Evolutionary conservation across 441 rosid species (phyloP).

Genomic region (Pelargonium myrrhifolium): DNA sequence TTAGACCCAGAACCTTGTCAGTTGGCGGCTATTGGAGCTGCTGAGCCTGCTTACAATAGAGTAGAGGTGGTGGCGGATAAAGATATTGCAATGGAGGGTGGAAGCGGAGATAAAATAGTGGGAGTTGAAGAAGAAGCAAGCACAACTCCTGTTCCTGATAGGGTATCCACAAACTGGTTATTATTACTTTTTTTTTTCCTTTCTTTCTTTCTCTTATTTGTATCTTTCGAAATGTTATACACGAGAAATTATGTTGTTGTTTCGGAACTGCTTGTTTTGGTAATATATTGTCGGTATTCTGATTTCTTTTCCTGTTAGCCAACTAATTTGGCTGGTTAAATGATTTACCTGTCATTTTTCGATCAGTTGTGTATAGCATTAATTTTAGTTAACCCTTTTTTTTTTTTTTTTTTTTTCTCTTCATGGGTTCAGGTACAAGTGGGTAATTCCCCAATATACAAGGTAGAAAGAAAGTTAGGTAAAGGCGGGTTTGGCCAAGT

Average conservation of each 20-base stretch:
- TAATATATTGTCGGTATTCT: background rate
- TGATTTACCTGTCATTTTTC: background rate
- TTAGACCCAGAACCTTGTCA: conserved; percentile 79
- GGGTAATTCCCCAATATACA: conserved; percentile 58
- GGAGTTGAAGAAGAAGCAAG: conserved; percentile 79
- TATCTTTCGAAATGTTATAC: background rate
- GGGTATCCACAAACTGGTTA: conserved; percentile 29
- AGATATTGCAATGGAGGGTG: conserved; percentile 64
- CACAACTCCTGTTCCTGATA: conserved; percentile 78
- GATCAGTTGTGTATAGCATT: too few species aligned
- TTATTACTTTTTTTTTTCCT: conserved; percentile 1
- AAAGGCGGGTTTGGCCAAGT: conserved; percentile 72
- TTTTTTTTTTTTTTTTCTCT: background rate
- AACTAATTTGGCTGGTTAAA: background rate
- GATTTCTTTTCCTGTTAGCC: background rate
- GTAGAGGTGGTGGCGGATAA: conserved; percentile 71
- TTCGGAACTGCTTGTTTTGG: background rate
- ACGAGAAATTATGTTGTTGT: background rate
- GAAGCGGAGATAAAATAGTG: conserved; percentile 50
- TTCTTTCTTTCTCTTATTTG: too few species aligned
- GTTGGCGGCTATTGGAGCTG: conserved; percentile 55
- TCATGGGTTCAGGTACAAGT: conserved; percentile 49
- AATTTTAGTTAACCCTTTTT: background rate
- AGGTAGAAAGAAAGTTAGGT: conserved; percentile 32
- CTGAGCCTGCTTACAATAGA: conserved; percentile 59